Conservation (phyloP, 352 stramenopile species). For the Globisporangium canariense region DNA sequence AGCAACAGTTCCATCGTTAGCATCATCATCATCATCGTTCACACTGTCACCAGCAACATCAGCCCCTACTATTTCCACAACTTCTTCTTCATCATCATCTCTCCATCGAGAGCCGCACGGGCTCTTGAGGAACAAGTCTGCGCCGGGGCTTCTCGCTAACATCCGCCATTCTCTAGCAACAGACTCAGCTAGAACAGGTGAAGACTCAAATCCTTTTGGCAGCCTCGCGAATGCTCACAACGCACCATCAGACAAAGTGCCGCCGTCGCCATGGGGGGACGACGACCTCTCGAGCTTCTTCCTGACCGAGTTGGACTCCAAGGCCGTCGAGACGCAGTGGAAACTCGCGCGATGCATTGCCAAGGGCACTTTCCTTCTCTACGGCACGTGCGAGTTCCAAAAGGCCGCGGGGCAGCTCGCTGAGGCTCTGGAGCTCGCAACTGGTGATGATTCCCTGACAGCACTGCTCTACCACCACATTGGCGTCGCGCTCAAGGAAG, state of each 20-base stretch:
- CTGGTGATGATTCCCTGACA: conserved; percentile 22
- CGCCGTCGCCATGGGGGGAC: conserved; percentile 21
- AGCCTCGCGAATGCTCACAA: not conserved
- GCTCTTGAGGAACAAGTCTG: conserved; percentile 12
- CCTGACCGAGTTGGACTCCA: conserved; percentile 67
- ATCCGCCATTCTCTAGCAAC: not conserved
- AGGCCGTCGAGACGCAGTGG: conserved; percentile 21
- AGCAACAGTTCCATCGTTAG: conserved; percentile 14
- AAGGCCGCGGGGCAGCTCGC: conserved; percentile 35
- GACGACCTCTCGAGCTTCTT: conserved; percentile 62
- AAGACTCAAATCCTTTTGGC: not conserved
- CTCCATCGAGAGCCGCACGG: not conserved
- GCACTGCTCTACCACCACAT: conserved; percentile 66
- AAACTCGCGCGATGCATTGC: conserved; percentile 40
- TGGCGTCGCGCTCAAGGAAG: conserved; percentile 62
- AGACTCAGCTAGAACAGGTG: not conserved
- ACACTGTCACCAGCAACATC: conserved; percentile 1
- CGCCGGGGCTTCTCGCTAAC: conserved; percentile 1
- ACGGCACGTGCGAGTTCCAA: conserved; percentile 34
- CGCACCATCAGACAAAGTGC: conserved; percentile 7
- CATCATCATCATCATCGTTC: not conserved
- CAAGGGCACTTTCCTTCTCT: conserved; percentile 47
- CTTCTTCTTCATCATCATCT: not conserved
- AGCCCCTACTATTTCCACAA: not conserved
- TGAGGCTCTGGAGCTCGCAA: conserved; percentile 28